Base-by-base conservation (phyloP, 768 basidiomycete genomes). In the Lactarius hatsudake region DNA sequence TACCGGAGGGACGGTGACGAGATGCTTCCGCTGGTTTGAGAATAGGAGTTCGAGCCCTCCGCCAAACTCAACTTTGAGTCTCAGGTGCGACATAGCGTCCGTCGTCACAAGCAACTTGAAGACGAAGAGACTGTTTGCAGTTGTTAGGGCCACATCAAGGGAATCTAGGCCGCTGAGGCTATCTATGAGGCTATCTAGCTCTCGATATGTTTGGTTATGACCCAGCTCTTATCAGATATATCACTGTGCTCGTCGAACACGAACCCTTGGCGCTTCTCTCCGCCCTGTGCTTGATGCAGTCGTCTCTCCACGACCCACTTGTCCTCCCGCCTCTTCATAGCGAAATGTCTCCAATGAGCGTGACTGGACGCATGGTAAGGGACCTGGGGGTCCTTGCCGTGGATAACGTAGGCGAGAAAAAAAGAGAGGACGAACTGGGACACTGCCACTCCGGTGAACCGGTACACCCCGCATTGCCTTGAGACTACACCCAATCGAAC, bases 11-110 rank as follows among this genome's bases (percentile, higher is more conserved):
- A 94, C 74, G 5, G 79, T 71, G 43, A 95, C 69, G 10, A 72
- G 65, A 75, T 94, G 88, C 0, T 77, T 78, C 34, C 88, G 87
- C 68, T 86, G 74, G 70, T 92, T 90, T 10, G 82, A 81, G 79
- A 96, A 96, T 10, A 96, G 80, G 3, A 93, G 82, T 75, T 96
- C 94, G 65, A 95, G 86, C 18, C 94, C 94, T 51, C 94, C 94
- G 63, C 90, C 80, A 75, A 94, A 93, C 74, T 90, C 88, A 71
- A 94, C 78, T 66, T 85, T 89, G 71, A 94, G 69, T 45, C 74
- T 74, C 36, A 76, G 58, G 5, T 70, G 69, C 10, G 72, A 64
- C 73, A 74, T 40, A 34, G 36, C n/a, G 57, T 18, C 5, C 2
- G n/a, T 51, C 10, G 28, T 23, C 15, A 20, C 40, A 17, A 13